Conservation (phyloP, 495 filamentous ascomycete genomes). For the Durotheca rogersii region DNA sequence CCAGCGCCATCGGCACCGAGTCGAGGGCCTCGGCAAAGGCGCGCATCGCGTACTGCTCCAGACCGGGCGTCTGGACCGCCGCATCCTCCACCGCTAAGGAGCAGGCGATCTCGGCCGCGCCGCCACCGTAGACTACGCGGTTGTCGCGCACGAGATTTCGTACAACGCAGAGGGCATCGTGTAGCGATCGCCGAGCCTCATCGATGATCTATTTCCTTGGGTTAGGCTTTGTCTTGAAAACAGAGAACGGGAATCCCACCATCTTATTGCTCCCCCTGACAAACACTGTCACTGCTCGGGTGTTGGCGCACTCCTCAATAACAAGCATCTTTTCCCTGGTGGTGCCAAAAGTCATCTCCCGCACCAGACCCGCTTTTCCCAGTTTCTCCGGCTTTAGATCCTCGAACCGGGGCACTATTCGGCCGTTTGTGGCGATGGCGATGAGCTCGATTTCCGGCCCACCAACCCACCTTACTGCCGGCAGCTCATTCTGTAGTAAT, state of each 20-base stretch:
- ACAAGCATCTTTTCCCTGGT: constrained; percentile 99
- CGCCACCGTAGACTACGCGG: constrained; percentile 97
- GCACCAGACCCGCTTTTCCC: constrained; percentile 82
- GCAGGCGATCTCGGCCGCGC: constrained; percentile 97
- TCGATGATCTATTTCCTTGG: constrained; percentile 79
- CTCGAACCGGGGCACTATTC: constrained; percentile 97
- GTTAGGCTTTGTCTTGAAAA: constrained; percentile 19
- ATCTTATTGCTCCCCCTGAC: constrained; percentile 99
- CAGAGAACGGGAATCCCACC: constrained; percentile 51
- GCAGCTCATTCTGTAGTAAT: constrained; percentile 90
- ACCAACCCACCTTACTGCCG: constrained; percentile 96
- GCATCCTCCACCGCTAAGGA: constrained; percentile 94
- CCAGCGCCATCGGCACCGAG: constrained; percentile 90
- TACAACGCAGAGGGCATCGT: constrained; percentile 96
- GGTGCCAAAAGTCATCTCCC: constrained; percentile 95
- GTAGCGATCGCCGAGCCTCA: constrained; percentile 94
- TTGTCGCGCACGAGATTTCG: constrained; percentile 95
- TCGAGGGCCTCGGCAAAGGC: constrained; percentile 96
- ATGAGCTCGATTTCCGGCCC: constrained; percentile 98
- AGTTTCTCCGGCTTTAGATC: constrained; percentile 89
- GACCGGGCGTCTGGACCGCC: constrained; percentile 88
- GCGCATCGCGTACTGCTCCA: constrained; percentile 98
- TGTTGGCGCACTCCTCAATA: constrained; percentile 99
- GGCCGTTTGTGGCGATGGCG: constrained; percentile 95
- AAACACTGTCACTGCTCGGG: constrained; percentile 91